Conservation (phyloP, 768 basidiomycete species). For the Serendipita vermifera region DNA sequence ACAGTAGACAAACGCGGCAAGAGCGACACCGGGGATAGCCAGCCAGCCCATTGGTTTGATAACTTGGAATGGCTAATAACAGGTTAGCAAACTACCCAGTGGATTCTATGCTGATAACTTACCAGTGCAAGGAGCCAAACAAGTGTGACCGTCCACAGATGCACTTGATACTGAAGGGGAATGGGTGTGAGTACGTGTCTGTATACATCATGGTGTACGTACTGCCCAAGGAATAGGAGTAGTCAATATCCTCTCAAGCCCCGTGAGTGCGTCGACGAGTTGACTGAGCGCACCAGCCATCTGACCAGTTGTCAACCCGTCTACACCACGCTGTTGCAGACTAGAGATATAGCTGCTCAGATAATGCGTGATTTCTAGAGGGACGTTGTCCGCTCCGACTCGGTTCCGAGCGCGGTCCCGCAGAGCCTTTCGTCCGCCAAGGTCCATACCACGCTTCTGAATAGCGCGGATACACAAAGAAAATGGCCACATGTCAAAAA, state of each 20-base stretch:
- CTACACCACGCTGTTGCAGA: conserved; percentile 3
- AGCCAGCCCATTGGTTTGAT: conserved; percentile 10
- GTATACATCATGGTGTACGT: too few species aligned
- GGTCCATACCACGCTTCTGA: conserved; percentile 7
- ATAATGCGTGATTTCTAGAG: conserved; percentile 10
- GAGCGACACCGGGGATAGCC: conserved; percentile 4
- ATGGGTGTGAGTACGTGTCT: too few species aligned
- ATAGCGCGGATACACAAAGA: conserved; percentile 8
- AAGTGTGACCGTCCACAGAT: conserved; percentile 10
- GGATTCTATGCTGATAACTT: background rate
- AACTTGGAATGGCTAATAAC: conserved; percentile 10
- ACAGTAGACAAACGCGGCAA: conserved; percentile 12
- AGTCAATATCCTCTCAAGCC: conserved; percentile 10
- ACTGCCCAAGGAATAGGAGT: conserved; percentile 10
- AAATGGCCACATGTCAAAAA: conserved; percentile 12
- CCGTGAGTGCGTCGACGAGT: conserved; percentile 7
- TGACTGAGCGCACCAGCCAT: background rate
- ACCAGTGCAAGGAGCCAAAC: conserved; percentile 6
- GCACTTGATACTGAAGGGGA: conserved; percentile 6
- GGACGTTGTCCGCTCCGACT: conserved; percentile 4
- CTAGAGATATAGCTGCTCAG: background rate
- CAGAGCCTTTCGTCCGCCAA: conserved; percentile 6
- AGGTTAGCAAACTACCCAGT: background rate
- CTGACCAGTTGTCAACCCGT: conserved; percentile 3
- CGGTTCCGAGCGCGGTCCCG: conserved; percentile 4